Base-by-base conservation (phyloP, 805 yeast species). In the Wickerhamiella shivajii region DNA sequence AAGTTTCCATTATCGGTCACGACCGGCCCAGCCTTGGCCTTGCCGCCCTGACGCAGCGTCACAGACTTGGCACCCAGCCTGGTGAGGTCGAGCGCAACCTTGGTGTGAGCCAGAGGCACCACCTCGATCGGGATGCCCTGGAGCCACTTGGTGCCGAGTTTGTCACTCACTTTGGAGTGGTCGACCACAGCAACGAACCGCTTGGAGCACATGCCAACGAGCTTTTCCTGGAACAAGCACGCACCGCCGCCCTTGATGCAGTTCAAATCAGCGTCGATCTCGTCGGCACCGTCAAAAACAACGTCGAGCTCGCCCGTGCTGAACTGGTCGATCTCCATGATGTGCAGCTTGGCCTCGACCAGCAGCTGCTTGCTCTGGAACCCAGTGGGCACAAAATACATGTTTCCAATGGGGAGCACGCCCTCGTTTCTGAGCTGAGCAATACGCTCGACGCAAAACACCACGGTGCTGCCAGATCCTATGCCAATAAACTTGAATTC, bases 161-260 rank as follows among this genome's bases (percentile, higher is more conserved):
- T 51, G 16, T 70, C 64, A 14, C 92, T 73, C 50, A 71, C 75
- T 60, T 90, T 90, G 50, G 95, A 66, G 53, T 71, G 77, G 57
- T 90, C 98, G 2, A 97, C 98, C 33, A 90, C 96, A 14, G 87
- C 66, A 18, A 90, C 63, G 50, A 87, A 84, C 46, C 67, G 69
- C 38, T 68, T 61, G 3, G 95, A 73, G 40, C 81, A 71, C 37
- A 71, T 67, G 12, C 95, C 94, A 10, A 90, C 94, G 34, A 90
- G 65, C 59, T 90, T 90, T 56, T 90, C 99, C 60, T 87, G 98
- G 60, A 90, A 77, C 42, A 84, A 64, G 56, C 99, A 90, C 2
- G 96, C 99, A 26, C 99, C 99, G 31, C 99, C 99, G 44, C 99
- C 99, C 59, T 90, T 90, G 54, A 90, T 90, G 48, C 85, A 74